These are phyloP conservation scores for Radiomyces spectabilis DNA, from an alignment of 192 early-diverging fungal species.

Conservation along the genomic window DNA sequence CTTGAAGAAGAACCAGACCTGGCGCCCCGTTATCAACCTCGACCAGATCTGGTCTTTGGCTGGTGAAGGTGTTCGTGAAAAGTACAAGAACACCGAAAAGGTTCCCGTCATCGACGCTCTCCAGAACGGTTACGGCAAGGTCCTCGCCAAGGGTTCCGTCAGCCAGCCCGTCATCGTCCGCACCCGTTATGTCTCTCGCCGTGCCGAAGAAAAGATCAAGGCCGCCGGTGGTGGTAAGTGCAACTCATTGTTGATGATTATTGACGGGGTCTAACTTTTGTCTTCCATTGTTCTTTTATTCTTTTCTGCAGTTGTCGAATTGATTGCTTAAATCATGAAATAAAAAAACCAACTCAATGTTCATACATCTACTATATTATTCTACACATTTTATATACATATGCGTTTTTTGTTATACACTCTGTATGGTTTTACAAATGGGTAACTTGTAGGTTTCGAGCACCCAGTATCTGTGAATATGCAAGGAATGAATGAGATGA, in stretches of 20 bases:
- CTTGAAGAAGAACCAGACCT: constrained; percentile 83
- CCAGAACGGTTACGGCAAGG: constrained; percentile 86
- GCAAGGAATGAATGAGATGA: background rate
- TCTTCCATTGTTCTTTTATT: background rate
- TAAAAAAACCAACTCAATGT: background rate
- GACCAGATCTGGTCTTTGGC: constrained; percentile 94
- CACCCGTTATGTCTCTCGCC: constrained; percentile 83
- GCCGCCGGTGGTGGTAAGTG: constrained; percentile 76
- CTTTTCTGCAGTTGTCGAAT: constrained; percentile 34
- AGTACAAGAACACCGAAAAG: constrained; percentile 78
- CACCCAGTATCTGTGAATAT: constrained; percentile 49
- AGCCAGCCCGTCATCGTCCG: constrained; percentile 95
- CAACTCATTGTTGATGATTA: background rate
- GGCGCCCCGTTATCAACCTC: constrained; percentile 86
- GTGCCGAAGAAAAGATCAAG: constrained; percentile 99
- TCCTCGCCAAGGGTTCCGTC: constrained; percentile 91
- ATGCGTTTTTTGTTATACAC: background rate
- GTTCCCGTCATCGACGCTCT: constrained; percentile 93
- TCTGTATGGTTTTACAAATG: constrained; percentile 50
- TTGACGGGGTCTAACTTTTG: background rate
- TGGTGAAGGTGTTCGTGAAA: constrained; percentile 74
- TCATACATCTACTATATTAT: background rate
- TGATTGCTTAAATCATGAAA: constrained; percentile 42
- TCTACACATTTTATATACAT: background rate
- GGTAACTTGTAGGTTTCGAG: constrained; percentile 71